Conservation (phyloP, 2,329 filamentous ascomycete species). For the Achaetomium macrosporum region DNA sequence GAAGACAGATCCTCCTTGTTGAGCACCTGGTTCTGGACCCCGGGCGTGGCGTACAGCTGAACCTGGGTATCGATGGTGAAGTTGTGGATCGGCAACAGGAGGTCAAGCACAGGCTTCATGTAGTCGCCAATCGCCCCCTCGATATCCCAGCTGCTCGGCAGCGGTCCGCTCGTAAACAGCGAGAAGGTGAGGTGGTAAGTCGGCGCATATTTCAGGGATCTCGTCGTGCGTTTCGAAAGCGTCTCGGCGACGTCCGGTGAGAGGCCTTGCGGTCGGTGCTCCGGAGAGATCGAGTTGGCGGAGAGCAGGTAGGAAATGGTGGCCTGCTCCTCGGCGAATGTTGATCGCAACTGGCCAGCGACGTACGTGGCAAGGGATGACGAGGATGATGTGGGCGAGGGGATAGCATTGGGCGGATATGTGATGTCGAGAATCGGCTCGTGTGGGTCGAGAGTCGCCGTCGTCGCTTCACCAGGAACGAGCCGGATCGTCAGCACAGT, state of each 20-base stretch:
- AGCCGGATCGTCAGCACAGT: slow-evolving; percentile 67
- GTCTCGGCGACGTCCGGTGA: slow-evolving; percentile 49
- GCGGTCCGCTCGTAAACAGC: slow-evolving; percentile 73
- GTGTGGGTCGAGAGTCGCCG: slow-evolving; percentile 62
- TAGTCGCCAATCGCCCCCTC: slow-evolving; percentile 74
- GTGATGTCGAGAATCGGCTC: slow-evolving; percentile 68
- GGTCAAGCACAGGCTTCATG: slow-evolving; percentile 72
- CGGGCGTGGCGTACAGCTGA: slow-evolving; percentile 77
- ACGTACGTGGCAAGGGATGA: slow-evolving; percentile 71
- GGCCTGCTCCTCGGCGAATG: slow-evolving; percentile 84
- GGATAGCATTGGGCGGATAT: slow-evolving; percentile 65
- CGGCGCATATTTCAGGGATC: slow-evolving; percentile 83
- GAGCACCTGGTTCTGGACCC: slow-evolving; percentile 59
- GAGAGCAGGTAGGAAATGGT: slow-evolving; percentile 72
- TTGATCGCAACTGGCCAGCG: slow-evolving; percentile 66
- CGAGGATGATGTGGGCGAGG: slow-evolving; percentile 61
- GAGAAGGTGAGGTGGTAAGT: slow-evolving; percentile 97
- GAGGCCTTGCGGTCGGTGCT: slow-evolving; percentile 40
- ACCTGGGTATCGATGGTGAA: slow-evolving; percentile 96
- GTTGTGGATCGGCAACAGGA: slow-evolving; percentile 78
- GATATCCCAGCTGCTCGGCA: slow-evolving; percentile 87
- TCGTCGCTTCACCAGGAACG: slow-evolving; percentile 54
- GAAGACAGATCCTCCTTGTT: slow-evolving; percentile 83
- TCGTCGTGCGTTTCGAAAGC: slow-evolving; percentile 65
- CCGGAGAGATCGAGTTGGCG: slow-evolving; percentile 47